A percentile compares a stretch with the other conserved stretches of the same genome.
Conservation (phyloP, 1,284 basidiomycete genomes). For the Cryptococcus sp. region DNA sequence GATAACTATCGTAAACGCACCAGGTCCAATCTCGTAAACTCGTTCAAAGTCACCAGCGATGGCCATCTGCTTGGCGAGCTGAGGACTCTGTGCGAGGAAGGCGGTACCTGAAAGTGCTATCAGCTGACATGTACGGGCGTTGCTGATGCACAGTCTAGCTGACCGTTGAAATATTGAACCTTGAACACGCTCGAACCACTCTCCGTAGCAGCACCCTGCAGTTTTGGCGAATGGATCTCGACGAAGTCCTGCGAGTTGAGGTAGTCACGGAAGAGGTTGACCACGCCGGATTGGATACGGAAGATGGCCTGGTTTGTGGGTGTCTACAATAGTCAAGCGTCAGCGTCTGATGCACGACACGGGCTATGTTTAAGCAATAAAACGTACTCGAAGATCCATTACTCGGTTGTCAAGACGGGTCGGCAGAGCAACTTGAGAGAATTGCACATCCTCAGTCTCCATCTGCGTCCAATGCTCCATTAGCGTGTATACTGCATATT, state of each 20-base stretch:
- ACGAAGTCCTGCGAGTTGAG: constrained; percentile 68
- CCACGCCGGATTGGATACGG: constrained; percentile 84
- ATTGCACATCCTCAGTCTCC: constrained; percentile 63
- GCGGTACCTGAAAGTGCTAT: constrained; percentile 58
- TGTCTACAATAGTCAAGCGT: constrained; percentile 61
- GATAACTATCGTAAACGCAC: constrained; percentile 23
- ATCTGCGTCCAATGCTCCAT: constrained; percentile 19
- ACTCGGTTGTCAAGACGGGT: constrained; percentile 95
- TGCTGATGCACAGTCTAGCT: constrained; percentile 15
- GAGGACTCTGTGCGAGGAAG: constrained; percentile 94
- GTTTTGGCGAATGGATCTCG: constrained; percentile 97
- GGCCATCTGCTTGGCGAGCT: constrained; percentile 98
- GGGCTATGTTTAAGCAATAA: constrained; percentile 14
- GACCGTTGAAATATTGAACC: constrained; percentile 96
- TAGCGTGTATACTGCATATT: no score
- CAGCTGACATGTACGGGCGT: background rate
- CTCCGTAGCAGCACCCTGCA: constrained; percentile 96
- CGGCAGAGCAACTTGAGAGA: constrained; percentile 72
- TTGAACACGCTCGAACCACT: constrained; percentile 97
- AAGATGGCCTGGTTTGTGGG: constrained; percentile 97
- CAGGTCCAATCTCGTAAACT: constrained; percentile 91
- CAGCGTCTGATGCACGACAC: background rate
- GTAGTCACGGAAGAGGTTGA: constrained; percentile 85
- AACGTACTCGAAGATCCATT: constrained; percentile 80
- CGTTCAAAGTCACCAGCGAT: constrained; percentile 98